phyloP scores from a whole-genome alignment of 257 asterid species.

The Voacanga thouarsii region DNA sequence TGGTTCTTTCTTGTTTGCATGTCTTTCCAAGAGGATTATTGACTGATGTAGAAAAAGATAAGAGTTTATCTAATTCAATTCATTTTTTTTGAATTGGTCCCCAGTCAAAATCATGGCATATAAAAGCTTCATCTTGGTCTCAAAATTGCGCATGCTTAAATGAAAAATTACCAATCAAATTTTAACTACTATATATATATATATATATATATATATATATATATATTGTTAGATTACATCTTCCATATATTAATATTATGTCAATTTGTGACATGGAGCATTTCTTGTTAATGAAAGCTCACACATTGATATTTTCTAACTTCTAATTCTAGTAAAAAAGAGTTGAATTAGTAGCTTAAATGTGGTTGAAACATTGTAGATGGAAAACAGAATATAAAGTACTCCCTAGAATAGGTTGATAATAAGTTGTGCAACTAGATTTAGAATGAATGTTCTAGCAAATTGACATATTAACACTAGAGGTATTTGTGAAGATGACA shows the following conservation, averaged over 20 bases:
- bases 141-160: neutral
- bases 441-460: neutral
- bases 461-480: neutral
- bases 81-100: conserved; percentile 12
- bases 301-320: neutral
- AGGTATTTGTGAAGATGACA: neutral
- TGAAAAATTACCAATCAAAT: no score
- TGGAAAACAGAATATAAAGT: no score
- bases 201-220: no score
- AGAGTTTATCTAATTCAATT: conserved; percentile 45
- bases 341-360: no score
- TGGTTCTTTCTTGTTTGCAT: neutral
- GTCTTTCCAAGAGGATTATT: conserved; percentile 23
- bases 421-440: neutral
- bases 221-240: no score
- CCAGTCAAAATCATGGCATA: conserved; percentile 15
- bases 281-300: neutral
- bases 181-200: no score
- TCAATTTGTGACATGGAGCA: neutral
- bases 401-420: no score
- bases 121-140: neutral
- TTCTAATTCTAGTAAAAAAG: neutral
- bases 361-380: no score
- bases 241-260: no score
- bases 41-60: conserved; percentile 54